Evolutionary conservation across 2,329 filamentous ascomycete species (phyloP).

Genomic region (Coleophoma cylindrospora): DNA sequence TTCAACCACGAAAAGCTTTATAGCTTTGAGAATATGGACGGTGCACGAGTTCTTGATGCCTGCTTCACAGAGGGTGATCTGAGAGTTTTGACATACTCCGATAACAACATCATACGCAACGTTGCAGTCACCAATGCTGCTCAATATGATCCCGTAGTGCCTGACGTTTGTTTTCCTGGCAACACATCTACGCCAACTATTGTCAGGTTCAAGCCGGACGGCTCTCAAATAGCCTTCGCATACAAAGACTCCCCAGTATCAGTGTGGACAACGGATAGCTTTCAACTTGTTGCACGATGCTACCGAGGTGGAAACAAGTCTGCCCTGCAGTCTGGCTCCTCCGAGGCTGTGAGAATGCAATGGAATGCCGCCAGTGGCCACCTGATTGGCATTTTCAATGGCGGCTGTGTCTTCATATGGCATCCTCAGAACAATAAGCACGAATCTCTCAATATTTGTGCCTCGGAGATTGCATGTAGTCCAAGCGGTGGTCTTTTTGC

Average conservation of each 20-base stretch:
- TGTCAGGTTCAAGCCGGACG: conserved; percentile 9
- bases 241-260: conserved; percentile 10
- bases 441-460: conserved; percentile 1
- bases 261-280: conserved; percentile 8
- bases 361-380: conserved; percentile 3
- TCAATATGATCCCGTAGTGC: background rate
- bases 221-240: conserved; percentile 9
- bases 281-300: conserved; percentile 5
- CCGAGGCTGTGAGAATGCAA: conserved; percentile 1
- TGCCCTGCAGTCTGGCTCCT: conserved; percentile 1
- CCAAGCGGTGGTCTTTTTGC: conserved; percentile 1
- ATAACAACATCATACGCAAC: conserved; percentile 2
- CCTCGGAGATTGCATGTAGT: conserved; percentile 5
- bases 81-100: conserved; percentile 4
- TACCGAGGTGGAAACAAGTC: background rate
- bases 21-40: conserved; percentile 1
- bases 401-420: conserved; percentile 4
- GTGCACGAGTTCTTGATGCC: conserved; percentile 1
- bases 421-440: conserved; percentile 3
- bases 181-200: conserved; percentile 1
- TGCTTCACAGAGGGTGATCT: conserved; percentile 2
- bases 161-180: conserved; percentile 1
- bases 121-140: conserved; percentile 1
- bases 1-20: conserved; percentile 1
- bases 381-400: conserved; percentile 3